Percentiles rank a stretch among this genome's conserved stretches.
These are phyloP conservation scores for Chlorella ohadii DNA, from an alignment of 139 green algal species.

Conservation along the genomic window DNA sequence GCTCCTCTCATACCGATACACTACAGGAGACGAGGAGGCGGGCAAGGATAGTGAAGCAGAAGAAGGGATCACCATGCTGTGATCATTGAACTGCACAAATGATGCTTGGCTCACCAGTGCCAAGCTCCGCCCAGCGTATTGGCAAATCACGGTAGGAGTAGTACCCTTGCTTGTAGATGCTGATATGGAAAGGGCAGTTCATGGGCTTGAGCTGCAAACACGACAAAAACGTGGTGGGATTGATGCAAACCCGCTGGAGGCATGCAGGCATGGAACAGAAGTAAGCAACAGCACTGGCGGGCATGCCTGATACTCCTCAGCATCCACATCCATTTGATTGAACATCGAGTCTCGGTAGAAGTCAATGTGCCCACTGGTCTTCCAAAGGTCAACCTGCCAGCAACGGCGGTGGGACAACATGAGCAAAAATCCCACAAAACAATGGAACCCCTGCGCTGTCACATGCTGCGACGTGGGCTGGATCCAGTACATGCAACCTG, in stretches of 20 bases:
- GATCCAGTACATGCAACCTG: too few relatives aligned
- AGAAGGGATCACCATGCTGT: too few relatives aligned
- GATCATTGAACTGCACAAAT: too few relatives aligned
- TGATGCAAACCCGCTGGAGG: background rate
- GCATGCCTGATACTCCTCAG: constrained; percentile 88
- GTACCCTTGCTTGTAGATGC: constrained; percentile 85
- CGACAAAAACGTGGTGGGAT: too few relatives aligned
- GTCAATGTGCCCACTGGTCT: constrained; percentile 95
- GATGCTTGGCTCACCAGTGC: constrained; percentile 67
- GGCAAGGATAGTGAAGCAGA: too few relatives aligned
- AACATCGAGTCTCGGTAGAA: constrained; percentile 99
- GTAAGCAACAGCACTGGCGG: too few relatives aligned
- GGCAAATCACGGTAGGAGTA: constrained; percentile 90
- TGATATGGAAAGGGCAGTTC: constrained; percentile 99
- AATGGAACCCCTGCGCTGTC: too few relatives aligned
- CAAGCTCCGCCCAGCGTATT: constrained; percentile 94
- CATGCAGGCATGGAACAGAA: too few relatives aligned
- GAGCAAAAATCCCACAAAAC: too few relatives aligned
- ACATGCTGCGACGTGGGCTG: too few relatives aligned
- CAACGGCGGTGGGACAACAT: background rate
- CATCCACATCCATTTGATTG: constrained; percentile 91
- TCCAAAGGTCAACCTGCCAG: constrained; percentile 88
- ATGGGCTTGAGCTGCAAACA: constrained; percentile 86
- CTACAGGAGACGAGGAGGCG: constrained; percentile 37
- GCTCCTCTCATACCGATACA: constrained; percentile 96